phyloP scores from a whole-genome alignment of 495 filamentous ascomycete species.

The Tuber brumale region DNA sequence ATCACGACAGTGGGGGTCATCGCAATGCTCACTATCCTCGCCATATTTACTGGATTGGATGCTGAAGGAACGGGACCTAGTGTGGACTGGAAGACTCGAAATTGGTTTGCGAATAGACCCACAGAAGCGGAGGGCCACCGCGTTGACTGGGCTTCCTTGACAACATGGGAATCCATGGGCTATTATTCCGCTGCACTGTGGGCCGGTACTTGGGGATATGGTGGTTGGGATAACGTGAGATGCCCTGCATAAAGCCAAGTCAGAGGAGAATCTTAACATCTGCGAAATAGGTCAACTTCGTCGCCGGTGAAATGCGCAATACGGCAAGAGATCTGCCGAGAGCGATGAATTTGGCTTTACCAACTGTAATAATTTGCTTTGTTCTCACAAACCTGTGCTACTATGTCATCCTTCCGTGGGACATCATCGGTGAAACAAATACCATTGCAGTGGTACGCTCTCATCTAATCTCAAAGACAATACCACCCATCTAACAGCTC shows the following conservation, averaged over 20 bases:
- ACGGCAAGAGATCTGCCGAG: constrained; percentile 52
- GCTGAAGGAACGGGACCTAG: constrained; percentile 44
- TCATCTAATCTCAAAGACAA: background rate
- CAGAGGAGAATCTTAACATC: constrained; percentile 1
- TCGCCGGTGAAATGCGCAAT: constrained; percentile 50
- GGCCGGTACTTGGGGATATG: constrained; percentile 54
- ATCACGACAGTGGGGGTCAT: constrained; percentile 29
- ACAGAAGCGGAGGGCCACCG: constrained; percentile 47
- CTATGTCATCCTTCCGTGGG: background rate
- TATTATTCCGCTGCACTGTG: constrained; percentile 52
- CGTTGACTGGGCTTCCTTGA: constrained; percentile 48
- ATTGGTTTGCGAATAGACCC: constrained; percentile 50
- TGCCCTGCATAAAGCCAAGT: background rate
- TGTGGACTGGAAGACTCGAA: constrained; percentile 49
- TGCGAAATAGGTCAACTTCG: constrained; percentile 48
- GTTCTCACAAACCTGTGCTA: constrained; percentile 33
- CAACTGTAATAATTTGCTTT: constrained; percentile 53
- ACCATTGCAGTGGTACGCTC: background rate
- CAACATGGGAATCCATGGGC: constrained; percentile 50
- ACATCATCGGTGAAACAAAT: background rate
- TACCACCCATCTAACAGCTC: constrained; percentile 36
- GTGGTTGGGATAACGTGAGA: constrained; percentile 56
- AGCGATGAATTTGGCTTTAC: constrained; percentile 52
- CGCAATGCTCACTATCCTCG: background rate
- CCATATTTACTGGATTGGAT: constrained; percentile 21